These are phyloP conservation scores for Annulohypoxylon truncatum DNA, from an alignment of 2,329 filamentous ascomycete species.

Conservation along the genomic window DNA sequence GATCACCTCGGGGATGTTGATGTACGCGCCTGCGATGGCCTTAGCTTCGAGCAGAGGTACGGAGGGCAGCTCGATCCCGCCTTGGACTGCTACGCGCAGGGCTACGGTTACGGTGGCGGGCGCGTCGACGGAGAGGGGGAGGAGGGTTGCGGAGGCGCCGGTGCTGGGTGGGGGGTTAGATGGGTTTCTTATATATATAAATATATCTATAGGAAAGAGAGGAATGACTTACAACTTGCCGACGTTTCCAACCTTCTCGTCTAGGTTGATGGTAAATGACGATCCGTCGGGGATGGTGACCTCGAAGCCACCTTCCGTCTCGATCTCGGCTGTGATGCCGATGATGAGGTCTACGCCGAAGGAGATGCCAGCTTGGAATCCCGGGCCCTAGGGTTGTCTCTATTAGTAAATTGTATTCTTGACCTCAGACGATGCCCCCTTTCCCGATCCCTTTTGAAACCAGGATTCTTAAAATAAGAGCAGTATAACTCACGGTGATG, in stretches of 20 bases:
- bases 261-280: slow-evolving; percentile 43
- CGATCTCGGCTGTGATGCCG: slow-evolving; percentile 39
- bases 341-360: slow-evolving; percentile 46
- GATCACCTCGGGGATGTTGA: slow-evolving; percentile 45
- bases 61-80: slow-evolving; percentile 42
- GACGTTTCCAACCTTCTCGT: slow-evolving; percentile 33
- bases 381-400: slow-evolving; percentile 36
- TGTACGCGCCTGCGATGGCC: slow-evolving; percentile 44
- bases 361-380: slow-evolving; percentile 42
- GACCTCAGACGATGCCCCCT: neutral
- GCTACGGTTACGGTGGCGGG: slow-evolving; percentile 42
- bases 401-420: neutral
- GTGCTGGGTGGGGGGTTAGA: slow-evolving; percentile 32
- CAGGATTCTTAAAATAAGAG: neutral
- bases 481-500: slow-evolving; percentile 39
- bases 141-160: slow-evolving; percentile 39
- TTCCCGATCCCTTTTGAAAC: neutral
- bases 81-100: slow-evolving; percentile 43
- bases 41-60: slow-evolving; percentile 38
- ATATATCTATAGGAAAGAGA: too few relatives aligned
- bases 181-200: too few relatives aligned
- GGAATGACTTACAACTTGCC: slow-evolving; percentile 45
- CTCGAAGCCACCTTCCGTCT: slow-evolving; percentile 43
- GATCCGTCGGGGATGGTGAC: slow-evolving; percentile 44
- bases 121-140: slow-evolving; percentile 41